Evolutionary conservation across 306 rosid genomes (phyloP).

Genomic region (Ceratonia siliqua): DNA sequence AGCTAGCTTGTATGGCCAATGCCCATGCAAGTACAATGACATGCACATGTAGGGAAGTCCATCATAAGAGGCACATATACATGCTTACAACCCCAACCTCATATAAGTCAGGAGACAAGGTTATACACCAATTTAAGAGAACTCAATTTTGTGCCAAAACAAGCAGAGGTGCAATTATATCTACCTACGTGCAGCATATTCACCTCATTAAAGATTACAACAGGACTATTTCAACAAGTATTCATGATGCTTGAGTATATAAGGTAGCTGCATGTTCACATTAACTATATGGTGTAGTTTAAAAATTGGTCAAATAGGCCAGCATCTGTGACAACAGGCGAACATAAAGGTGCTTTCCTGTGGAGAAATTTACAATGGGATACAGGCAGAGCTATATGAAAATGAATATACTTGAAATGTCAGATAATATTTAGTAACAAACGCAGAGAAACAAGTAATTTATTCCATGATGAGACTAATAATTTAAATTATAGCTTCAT

Average conservation of each 20-base stretch:
- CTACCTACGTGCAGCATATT: conserved; percentile 12
- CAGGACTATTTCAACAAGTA: not conserved
- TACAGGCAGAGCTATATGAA: not conserved
- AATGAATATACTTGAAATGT: not conserved
- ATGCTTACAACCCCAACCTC: not conserved
- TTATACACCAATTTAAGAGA: not conserved
- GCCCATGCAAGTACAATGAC: not conserved
- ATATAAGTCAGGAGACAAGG: not conserved
- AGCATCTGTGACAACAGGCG: conserved; percentile 8
- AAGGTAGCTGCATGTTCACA: not conserved
- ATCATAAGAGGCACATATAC: not conserved
- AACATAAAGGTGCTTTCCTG: conserved; percentile 5
- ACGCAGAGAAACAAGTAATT: not conserved
- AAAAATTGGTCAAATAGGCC: not conserved
- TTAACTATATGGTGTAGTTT: conserved; percentile 10
- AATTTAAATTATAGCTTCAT: not conserved
- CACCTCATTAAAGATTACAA: not conserved
- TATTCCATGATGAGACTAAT: not conserved
- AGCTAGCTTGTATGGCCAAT: not conserved
- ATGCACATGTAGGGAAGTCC: conserved; percentile 1
- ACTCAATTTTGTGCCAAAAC: conserved; percentile 21
- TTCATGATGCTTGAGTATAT: not conserved
- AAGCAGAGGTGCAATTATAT: not conserved
- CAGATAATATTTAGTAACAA: not conserved
- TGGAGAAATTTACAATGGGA: not conserved